Conservation (phyloP, 2,329 filamentous ascomycete genomes). For the Torrubiella hemipterigena region DNA sequence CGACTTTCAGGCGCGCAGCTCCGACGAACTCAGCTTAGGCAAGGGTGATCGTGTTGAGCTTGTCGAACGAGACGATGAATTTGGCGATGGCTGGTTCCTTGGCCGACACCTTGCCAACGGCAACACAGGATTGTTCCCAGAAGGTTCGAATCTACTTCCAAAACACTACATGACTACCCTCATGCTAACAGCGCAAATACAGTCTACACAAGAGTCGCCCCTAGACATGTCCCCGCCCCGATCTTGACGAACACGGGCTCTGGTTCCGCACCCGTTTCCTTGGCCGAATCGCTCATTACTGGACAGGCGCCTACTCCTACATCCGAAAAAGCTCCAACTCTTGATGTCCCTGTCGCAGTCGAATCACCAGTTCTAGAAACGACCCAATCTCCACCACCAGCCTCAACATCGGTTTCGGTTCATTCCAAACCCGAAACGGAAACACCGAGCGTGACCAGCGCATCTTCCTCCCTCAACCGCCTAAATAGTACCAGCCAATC, state of each 20-base stretch:
- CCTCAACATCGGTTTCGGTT: constrained; percentile 17
- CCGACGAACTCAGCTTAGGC: constrained; percentile 79
- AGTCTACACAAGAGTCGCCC: constrained; percentile 52
- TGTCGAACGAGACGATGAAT: constrained; percentile 77
- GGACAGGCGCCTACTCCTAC: too few species aligned
- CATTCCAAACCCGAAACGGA: constrained; percentile 12
- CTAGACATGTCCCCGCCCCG: constrained; percentile 24
- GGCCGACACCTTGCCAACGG: constrained; percentile 62
- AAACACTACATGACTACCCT: not conserved
- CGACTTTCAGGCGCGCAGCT: constrained; percentile 82
- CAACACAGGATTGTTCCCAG: constrained; percentile 69
- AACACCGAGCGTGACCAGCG: constrained; percentile 15
- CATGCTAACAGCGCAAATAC: constrained; percentile 11
- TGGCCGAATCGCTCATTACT: too few species aligned
- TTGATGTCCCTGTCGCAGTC: not conserved
- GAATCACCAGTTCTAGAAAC: not conserved
- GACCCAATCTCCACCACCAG: constrained; percentile 4
- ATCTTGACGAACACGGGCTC: too few species aligned
- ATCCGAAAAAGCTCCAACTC: too few species aligned
- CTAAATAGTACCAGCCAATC: constrained; percentile 31
- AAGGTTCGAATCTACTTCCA: constrained; percentile 43
- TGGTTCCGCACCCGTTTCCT: too few species aligned
- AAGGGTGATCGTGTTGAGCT: constrained; percentile 79
- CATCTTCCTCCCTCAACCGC: constrained; percentile 18
- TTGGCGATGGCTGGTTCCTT: constrained; percentile 78